Base-by-base conservation (phyloP, 345 rosid species). In the Hibiscus tridactylites region DNA sequence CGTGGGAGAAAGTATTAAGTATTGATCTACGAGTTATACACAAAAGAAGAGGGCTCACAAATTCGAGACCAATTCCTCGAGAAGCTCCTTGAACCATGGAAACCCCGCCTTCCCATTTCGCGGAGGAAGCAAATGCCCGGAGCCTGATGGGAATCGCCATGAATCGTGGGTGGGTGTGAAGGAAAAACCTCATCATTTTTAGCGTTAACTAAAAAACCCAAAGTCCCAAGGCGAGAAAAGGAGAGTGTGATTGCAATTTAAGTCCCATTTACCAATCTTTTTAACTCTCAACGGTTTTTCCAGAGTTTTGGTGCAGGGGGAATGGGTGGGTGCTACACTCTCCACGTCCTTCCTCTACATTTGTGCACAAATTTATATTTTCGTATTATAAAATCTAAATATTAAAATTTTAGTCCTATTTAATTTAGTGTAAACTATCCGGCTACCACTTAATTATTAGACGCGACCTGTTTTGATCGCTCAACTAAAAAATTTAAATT, bases 51-150 rank as follows among this genome's bases (percentile, higher is more conserved):
- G 71, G 47, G 19, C 86, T 90, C 66, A 91, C 98, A 72, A 91
- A 94, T 84, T 90, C 91, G 57, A 90, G 86, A 73, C 96, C 96
- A 72, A 91, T 86, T 80, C 97, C 96, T 79, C 97, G 85, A 11
- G 97, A 91, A 79, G 96, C 96, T 73, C 97, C 97, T 78, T 94
- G 98, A 33, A 90, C 95, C 87, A 94, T 50, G 24, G 98, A 90
- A 75, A 94, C 90, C 73, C 93, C 93, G 68, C 88, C 95, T 76
- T 84, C 84, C 88, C 87, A 83, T 74, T 77, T 85, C 35, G 71
- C 74, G 21, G 70, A 5, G 28, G 87, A 72, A 59, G 83, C 46
- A 56, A 77, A 77, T 67, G 79, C 57, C 3, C 54, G 50, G 56
- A 65, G 11, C 24, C 70, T 46, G 9, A 37, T 37, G 44, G 44